Evolutionary conservation across 306 rosid genomes (phyloP).

Genomic region (Rosa chinensis): DNA sequence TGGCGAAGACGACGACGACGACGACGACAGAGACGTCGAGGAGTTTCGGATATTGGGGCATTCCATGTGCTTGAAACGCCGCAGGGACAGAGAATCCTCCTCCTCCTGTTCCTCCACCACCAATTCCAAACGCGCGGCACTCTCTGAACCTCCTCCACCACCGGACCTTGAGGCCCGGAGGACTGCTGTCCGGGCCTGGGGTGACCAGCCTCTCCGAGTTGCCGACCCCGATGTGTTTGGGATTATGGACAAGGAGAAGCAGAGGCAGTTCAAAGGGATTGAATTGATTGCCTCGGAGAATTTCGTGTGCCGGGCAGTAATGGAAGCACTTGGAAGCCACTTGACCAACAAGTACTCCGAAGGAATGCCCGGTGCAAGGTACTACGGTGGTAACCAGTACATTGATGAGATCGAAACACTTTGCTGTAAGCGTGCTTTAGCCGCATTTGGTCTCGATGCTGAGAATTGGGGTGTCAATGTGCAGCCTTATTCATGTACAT

Average conservation of each 20-base stretch:
- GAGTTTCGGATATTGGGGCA: slow-evolving; percentile 87
- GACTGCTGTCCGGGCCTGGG: slow-evolving; percentile 66
- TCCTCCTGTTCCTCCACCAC: slow-evolving; percentile 12
- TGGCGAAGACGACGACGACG: slow-evolving; percentile 17
- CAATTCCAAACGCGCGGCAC: too few relatives aligned
- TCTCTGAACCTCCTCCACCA: not conserved
- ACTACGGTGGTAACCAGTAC: slow-evolving; percentile 76
- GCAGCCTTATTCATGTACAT: slow-evolving; percentile 90
- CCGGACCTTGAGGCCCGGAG: slow-evolving; percentile 60
- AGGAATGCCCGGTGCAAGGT: slow-evolving; percentile 86
- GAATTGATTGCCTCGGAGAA: slow-evolving; percentile 95
- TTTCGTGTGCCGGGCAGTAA: slow-evolving; percentile 78
- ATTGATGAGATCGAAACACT: slow-evolving; percentile 83
- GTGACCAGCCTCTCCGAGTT: slow-evolving; percentile 51
- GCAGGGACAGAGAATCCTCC: slow-evolving; percentile 63
- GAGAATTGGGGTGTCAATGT: slow-evolving; percentile 89
- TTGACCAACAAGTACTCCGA: slow-evolving; percentile 89
- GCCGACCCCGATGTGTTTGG: slow-evolving; percentile 70
- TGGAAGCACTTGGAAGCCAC: slow-evolving; percentile 93
- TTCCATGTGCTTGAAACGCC: slow-evolving; percentile 81
- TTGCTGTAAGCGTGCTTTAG: slow-evolving; percentile 81
- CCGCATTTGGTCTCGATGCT: slow-evolving; percentile 60
- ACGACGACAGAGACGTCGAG: slow-evolving; percentile 59
- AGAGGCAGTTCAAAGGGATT: slow-evolving; percentile 67
- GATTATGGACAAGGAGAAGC: slow-evolving; percentile 86